A percentile compares a stretch with the other conserved stretches of the same genome.
These are phyloP conservation scores for Punica granatum DNA, from an alignment of 345 rosid species.

Conservation along the genomic window DNA sequence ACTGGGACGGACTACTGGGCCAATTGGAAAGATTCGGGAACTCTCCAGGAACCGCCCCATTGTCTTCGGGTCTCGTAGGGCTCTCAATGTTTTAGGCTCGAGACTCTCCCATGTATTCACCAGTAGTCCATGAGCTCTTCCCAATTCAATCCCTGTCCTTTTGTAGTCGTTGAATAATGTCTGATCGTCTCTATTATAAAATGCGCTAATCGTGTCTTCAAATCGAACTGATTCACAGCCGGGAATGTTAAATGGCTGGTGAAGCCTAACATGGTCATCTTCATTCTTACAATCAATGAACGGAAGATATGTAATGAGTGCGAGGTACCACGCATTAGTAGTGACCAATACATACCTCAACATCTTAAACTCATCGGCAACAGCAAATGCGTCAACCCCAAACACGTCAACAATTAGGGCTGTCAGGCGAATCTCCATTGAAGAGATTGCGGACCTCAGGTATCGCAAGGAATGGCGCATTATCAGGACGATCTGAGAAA, in stretches of 20 bases:
- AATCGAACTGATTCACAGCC: slow-evolving; percentile 35
- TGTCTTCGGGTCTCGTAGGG: slow-evolving; percentile 13
- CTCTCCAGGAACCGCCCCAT: slow-evolving; percentile 7
- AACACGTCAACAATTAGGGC: slow-evolving; percentile 42
- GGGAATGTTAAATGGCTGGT: slow-evolving; percentile 30
- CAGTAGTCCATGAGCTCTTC: slow-evolving; percentile 37
- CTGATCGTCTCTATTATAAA: slow-evolving; percentile 3
- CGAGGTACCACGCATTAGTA: slow-evolving; percentile 40
- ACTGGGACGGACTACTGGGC: slow-evolving; percentile 17
- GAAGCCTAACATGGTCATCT: slow-evolving; percentile 18
- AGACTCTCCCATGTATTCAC: slow-evolving; percentile 45
- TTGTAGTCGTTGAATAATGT: not conserved
- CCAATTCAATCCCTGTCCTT: slow-evolving; percentile 22
- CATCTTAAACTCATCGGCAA: slow-evolving; percentile 44
- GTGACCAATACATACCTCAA: slow-evolving; percentile 32
- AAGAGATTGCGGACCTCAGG: slow-evolving; percentile 15
- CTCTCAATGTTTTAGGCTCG: slow-evolving; percentile 29
- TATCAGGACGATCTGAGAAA: not conserved
- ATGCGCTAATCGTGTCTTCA: slow-evolving; percentile 15
- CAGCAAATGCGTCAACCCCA: slow-evolving; percentile 31
- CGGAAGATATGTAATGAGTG: slow-evolving; percentile 23
- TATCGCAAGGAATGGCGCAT: slow-evolving; percentile 15
- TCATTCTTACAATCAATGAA: slow-evolving; percentile 12
- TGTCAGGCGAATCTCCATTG: slow-evolving; percentile 12
- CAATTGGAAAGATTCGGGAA: slow-evolving; percentile 20